Evolutionary conservation across 1,139 yeast genomes (phyloP).

Genomic region (Candida mesenterica): DNA sequence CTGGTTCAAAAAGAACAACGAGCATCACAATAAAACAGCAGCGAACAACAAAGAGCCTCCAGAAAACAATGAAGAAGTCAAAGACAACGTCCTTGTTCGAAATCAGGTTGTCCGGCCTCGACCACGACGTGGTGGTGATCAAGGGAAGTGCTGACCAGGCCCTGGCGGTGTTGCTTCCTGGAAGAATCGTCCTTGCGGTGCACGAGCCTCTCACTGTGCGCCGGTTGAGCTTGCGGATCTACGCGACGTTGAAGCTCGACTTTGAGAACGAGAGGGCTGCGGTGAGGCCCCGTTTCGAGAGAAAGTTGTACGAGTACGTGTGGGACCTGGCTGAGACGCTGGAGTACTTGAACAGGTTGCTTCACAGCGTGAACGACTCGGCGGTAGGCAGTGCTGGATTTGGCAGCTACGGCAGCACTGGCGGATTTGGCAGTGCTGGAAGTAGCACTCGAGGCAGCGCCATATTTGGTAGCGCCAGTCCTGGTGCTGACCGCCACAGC

Average conservation of each 20-base stretch:
- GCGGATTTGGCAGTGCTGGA: neutral
- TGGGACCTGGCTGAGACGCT: slow-evolving; percentile 70
- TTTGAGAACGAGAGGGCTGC: neutral
- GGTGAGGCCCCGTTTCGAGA: slow-evolving; percentile 43
- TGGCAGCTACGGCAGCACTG: slow-evolving; percentile 15
- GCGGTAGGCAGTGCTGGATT: slow-evolving; percentile 17
- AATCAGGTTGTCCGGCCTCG: slow-evolving; percentile 61
- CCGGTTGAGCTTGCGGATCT: slow-evolving; percentile 58
- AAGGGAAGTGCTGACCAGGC: slow-evolving; percentile 81
- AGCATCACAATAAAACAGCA: no score
- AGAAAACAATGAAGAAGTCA: slow-evolving; percentile 14
- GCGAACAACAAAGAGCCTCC: no score
- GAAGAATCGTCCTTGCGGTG: slow-evolving; percentile 74
- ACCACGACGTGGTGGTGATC: slow-evolving; percentile 76
- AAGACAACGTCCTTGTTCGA: slow-evolving; percentile 51
- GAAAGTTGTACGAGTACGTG: slow-evolving; percentile 65
- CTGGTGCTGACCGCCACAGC: slow-evolving; percentile 25
- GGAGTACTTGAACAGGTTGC: slow-evolving; percentile 22
- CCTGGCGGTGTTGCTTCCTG: slow-evolving; percentile 69
- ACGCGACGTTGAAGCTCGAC: slow-evolving; percentile 52
- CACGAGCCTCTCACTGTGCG: slow-evolving; percentile 73
- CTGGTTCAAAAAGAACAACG: no score
- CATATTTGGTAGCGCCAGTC: neutral
- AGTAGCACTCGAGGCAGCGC: neutral
- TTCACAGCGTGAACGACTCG: no score